Percentiles rank a stretch among this genome's conserved stretches.
These are phyloP conservation scores for Hypoxylon sp. DNA, from an alignment of 2,329 filamentous ascomycete genomes.

Conservation along the genomic window DNA sequence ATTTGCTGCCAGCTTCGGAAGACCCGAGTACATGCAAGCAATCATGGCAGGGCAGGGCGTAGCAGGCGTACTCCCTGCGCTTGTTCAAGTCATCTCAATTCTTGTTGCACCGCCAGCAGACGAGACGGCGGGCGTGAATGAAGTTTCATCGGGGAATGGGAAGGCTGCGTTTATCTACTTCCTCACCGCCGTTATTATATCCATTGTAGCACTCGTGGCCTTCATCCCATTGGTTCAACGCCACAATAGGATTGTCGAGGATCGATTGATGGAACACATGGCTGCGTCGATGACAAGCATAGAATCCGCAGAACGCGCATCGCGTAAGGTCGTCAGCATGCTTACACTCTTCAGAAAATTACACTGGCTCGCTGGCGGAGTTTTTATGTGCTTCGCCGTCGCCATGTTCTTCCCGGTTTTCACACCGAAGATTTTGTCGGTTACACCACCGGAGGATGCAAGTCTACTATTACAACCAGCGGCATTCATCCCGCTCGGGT, in stretches of 20 bases:
- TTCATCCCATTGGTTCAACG: constrained; percentile 81
- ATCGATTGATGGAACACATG: constrained; percentile 64
- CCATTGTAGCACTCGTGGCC: constrained; percentile 76
- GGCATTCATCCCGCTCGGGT: constrained; percentile 89
- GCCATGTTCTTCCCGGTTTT: constrained; percentile 98
- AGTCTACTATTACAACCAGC: constrained; percentile 76
- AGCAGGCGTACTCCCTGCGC: constrained; percentile 88
- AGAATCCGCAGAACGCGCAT: constrained; percentile 67
- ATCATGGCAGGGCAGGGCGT: constrained; percentile 97
- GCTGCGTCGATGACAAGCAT: constrained; percentile 66
- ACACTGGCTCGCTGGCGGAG: constrained; percentile 80
- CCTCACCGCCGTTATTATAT: constrained; percentile 85
- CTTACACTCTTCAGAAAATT: constrained; percentile 81
- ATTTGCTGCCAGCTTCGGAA: constrained; percentile 87
- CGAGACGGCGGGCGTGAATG: constrained; percentile 54
- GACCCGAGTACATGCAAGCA: constrained; percentile 91
- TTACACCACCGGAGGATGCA: constrained; percentile 59
- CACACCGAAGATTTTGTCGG: constrained; percentile 76
- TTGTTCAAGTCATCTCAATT: constrained; percentile 86
- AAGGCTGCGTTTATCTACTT: constrained; percentile 92
- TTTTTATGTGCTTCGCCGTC: constrained; percentile 84
- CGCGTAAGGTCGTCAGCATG: constrained; percentile 69
- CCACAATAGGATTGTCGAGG: constrained; percentile 68
- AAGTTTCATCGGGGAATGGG: constrained; percentile 57
- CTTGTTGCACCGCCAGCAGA: constrained; percentile 68